phyloP scores from a whole-genome alignment of 306 rosid genomes.

The Pterocarpus macrocarpus region DNA sequence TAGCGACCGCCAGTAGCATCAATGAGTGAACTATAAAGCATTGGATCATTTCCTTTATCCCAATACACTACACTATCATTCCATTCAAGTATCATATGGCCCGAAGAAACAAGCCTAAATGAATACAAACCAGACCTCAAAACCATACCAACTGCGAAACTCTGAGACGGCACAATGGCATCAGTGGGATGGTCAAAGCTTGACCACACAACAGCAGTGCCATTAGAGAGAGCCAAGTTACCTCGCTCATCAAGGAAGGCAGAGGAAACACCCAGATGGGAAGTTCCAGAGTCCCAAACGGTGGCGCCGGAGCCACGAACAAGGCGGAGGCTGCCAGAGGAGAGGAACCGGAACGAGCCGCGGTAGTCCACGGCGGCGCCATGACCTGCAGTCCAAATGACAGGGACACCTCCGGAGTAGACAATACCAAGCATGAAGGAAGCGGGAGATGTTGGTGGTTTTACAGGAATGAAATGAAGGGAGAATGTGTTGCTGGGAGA shows the following conservation, averaged over 20 bases:
- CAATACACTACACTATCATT: too few species aligned
- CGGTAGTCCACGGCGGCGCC: slow-evolving; percentile 49
- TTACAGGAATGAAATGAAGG: slow-evolving; percentile 52
- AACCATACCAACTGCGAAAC: background rate
- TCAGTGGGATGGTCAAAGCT: background rate
- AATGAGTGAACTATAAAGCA: too few species aligned
- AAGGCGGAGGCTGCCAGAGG: slow-evolving; percentile 34
- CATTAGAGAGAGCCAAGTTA: slow-evolving; percentile 52
- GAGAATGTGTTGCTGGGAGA: slow-evolving; percentile 55
- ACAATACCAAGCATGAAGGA: slow-evolving; percentile 56
- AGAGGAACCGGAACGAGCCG: slow-evolving; percentile 54
- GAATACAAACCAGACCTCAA: too few species aligned
- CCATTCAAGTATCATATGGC: too few species aligned
- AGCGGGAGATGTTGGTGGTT: slow-evolving; percentile 54
- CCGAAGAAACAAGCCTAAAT: too few species aligned
- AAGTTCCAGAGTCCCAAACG: slow-evolving; percentile 61
- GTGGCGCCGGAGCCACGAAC: slow-evolving; percentile 53
- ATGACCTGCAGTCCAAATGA: slow-evolving; percentile 59
- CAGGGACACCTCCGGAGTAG: slow-evolving; percentile 55
- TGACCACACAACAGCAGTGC: background rate
- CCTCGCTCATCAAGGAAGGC: slow-evolving; percentile 56
- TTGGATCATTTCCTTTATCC: too few species aligned
- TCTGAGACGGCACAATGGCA: background rate
- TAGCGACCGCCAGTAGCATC: too few species aligned
- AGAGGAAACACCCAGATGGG: slow-evolving; percentile 59